phyloP scores from a whole-genome alignment of 768 basidiomycete genomes.

The Mycena floridula region DNA sequence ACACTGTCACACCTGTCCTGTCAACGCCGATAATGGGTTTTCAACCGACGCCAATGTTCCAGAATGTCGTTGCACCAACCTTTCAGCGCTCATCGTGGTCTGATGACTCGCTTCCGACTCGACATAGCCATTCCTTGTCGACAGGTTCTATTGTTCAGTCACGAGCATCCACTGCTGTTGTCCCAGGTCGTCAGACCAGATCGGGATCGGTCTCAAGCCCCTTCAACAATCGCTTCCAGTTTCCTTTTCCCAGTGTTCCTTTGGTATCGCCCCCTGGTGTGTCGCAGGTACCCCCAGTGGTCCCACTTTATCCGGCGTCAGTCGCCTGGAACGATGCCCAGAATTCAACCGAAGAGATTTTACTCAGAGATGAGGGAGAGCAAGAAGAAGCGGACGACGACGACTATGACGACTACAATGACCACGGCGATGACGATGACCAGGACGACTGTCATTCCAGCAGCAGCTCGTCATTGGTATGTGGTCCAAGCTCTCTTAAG shows the following conservation, averaged over 20 bases:
- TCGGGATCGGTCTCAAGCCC: constrained; percentile 50
- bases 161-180: constrained; percentile 3
- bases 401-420: too few relatives aligned
- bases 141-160: constrained; percentile 6
- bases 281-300: too few relatives aligned
- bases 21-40: too few relatives aligned
- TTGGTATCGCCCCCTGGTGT: too few relatives aligned
- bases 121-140: constrained; percentile 11
- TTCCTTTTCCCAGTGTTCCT: too few relatives aligned
- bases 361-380: constrained; percentile 32
- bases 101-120: constrained; percentile 8
- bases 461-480: constrained; percentile 2
- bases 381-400: constrained; percentile 30
- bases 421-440: constrained; percentile 4
- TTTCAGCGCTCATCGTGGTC: constrained; percentile 13
- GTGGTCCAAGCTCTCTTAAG: too few relatives aligned
- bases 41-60: too few relatives aligned
- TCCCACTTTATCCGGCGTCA: too few relatives aligned
- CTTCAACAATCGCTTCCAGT: constrained; percentile 28
- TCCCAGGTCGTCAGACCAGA: constrained; percentile 49
- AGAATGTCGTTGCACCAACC: constrained; percentile 9
- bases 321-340: too few relatives aligned
- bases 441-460: constrained; percentile 3
- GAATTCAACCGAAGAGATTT: too few relatives aligned
- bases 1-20: too few relatives aligned